These are phyloP conservation scores for Geotrichum cucujoidarum DNA, from an alignment of 1,139 yeast species.

Conservation along the genomic window DNA sequence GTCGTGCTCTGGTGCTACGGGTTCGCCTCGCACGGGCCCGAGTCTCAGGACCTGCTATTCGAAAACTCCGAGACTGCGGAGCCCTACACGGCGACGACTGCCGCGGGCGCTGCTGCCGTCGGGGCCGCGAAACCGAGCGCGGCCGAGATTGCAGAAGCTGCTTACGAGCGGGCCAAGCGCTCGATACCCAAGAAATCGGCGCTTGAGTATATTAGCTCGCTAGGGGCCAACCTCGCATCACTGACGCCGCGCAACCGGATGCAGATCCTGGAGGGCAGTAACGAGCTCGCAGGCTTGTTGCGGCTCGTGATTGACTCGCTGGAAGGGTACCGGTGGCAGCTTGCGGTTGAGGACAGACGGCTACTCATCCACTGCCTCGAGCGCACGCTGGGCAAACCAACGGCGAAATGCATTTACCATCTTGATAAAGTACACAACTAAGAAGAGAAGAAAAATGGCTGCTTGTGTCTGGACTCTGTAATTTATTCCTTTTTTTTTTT, in stretches of 20 bases:
- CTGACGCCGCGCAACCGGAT: conserved; percentile 8
- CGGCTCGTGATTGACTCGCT: conserved; percentile 32
- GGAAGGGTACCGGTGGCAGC: conserved; percentile 30
- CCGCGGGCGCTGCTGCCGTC: not conserved
- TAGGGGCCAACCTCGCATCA: conserved; percentile 1
- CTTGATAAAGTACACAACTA: not conserved
- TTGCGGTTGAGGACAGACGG: conserved; percentile 33
- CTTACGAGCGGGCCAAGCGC: not conserved
- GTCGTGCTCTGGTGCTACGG: conserved; percentile 58
- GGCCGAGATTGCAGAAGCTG: conserved; percentile 3
- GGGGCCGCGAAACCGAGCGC: not conserved
- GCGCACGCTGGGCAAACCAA: conserved; percentile 32
- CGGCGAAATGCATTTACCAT: conserved; percentile 27
- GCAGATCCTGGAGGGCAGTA: conserved; percentile 23
- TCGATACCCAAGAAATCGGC: conserved; percentile 5
- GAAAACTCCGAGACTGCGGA: not conserved
- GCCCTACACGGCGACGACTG: not conserved
- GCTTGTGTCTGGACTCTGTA: not conserved
- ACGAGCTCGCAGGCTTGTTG: conserved; percentile 34
- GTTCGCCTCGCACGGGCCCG: conserved; percentile 53
- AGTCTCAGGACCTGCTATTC: conserved; percentile 32
- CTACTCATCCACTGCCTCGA: conserved; percentile 33
- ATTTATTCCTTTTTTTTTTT: not conserved
- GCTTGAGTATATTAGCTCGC: conserved; percentile 8
- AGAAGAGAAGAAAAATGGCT: not conserved